phyloP scores from a whole-genome alignment of 768 basidiomycete species.

The Agaricus sinodeliciosus region DNA sequence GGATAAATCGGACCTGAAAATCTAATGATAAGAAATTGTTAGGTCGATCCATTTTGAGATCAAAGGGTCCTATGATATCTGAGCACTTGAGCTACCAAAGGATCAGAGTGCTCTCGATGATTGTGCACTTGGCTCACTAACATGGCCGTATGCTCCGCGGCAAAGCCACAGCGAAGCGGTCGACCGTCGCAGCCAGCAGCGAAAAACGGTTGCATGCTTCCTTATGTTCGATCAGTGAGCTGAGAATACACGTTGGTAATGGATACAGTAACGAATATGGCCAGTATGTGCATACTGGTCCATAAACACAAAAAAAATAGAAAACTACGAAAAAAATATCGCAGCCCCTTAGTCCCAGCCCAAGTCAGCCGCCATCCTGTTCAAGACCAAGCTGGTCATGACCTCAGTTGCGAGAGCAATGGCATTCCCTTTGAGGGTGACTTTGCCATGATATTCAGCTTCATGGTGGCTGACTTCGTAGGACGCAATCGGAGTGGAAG shows the following conservation, averaged over 20 bases:
- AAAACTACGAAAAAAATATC: background rate
- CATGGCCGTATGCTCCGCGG: too few species aligned
- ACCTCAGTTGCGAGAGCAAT: constrained; percentile 69
- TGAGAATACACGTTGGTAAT: background rate
- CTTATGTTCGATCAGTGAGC: background rate
- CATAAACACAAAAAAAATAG: background rate
- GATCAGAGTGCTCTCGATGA: too few species aligned
- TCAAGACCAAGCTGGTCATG: constrained; percentile 66
- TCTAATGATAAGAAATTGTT: too few species aligned
- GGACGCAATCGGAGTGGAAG: constrained; percentile 46
- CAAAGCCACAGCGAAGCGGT: too few species aligned
- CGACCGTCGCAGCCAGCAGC: too few species aligned
- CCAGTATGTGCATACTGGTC: constrained; percentile 8
- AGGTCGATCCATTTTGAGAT: too few species aligned
- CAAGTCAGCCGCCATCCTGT: constrained; percentile 59
- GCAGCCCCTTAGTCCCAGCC: constrained; percentile 37
- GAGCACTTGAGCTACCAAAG: too few species aligned
- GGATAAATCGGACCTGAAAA: too few species aligned
- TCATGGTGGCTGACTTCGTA: constrained; percentile 61
- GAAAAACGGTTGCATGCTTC: too few species aligned
- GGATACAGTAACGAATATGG: constrained; percentile 10
- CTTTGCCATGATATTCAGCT: constrained; percentile 50
- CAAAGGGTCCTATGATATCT: too few species aligned
- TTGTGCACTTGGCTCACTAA: too few species aligned
- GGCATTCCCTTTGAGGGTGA: constrained; percentile 52